Conservation (phyloP, 768 basidiomycete species). For the Mycena vitilis region DNA sequence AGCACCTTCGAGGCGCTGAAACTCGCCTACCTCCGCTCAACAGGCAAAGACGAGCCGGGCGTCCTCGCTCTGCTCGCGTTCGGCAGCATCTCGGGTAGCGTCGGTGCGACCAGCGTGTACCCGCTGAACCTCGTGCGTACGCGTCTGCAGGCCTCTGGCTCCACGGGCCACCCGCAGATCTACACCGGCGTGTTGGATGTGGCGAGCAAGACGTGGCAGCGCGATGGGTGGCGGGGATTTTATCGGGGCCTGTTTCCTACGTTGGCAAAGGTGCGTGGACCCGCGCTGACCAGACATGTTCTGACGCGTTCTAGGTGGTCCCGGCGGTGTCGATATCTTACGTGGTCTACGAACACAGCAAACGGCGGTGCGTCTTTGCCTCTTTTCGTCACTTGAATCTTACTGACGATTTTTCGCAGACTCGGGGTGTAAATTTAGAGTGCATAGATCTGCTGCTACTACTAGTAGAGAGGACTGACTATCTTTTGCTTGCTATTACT, state of each 20-base stretch:
- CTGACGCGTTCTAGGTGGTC: conserved; percentile 70
- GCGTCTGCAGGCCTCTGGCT: conserved; percentile 95
- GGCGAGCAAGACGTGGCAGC: conserved; percentile 77
- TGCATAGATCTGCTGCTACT: conserved; percentile 19
- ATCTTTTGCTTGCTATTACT: conserved; percentile 12
- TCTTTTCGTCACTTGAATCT: conserved; percentile 3
- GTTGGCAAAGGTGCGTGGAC: conserved; percentile 78
- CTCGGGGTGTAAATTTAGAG: conserved; percentile 65
- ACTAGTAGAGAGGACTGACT: conserved; percentile 14
- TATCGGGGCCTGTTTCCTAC: conserved; percentile 94
- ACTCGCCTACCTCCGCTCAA: conserved; percentile 87
- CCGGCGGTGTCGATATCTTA: conserved; percentile 98
- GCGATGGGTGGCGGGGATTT: conserved; percentile 94
- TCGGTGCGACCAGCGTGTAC: conserved; percentile 94
- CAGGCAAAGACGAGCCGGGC: conserved; percentile 90
- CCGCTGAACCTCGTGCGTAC: conserved; percentile 94
- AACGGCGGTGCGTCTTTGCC: conserved; percentile 66
- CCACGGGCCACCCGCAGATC: conserved; percentile 90
- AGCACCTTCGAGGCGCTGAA: conserved; percentile 97
- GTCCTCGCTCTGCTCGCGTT: conserved; percentile 89
- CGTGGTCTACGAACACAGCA: conserved; percentile 91
- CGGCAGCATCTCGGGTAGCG: conserved; percentile 92
- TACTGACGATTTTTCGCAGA: conserved; percentile 47
- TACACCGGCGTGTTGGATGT: conserved; percentile 94
- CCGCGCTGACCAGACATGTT: conserved; percentile 4